These are phyloP conservation scores for Gracilariopsis chorda DNA, from an alignment of 23 red algal genomes.

Conservation along the genomic window DNA sequence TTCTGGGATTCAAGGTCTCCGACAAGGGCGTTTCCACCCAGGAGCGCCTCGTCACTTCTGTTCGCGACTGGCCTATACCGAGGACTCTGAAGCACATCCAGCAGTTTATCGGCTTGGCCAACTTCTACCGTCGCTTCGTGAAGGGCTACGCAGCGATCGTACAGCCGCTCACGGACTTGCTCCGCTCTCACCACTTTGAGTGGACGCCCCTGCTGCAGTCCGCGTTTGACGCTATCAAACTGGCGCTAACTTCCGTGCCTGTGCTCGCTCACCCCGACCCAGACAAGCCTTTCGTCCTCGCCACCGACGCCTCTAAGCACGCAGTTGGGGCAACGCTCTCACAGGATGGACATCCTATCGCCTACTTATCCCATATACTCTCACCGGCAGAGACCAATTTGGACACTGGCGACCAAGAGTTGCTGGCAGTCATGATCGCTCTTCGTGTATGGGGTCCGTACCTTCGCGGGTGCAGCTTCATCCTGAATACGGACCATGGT, in stretches of 20 bases:
- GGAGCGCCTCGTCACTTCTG: not conserved
- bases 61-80: not conserved
- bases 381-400: not conserved
- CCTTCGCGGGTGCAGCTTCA: not conserved
- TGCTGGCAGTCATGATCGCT: not conserved
- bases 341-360: not conserved
- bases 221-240: not conserved
- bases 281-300: not conserved
- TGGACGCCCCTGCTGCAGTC: too few species aligned
- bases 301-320: not conserved
- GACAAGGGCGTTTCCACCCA: not conserved
- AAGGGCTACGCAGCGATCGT: not conserved
- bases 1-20: not conserved
- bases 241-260: not conserved
- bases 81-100: not conserved
- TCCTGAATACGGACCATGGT: not conserved
- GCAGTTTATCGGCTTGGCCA: slow-evolving; percentile 1
- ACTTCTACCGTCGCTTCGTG: slow-evolving; percentile 35
- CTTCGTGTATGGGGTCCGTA: not conserved
- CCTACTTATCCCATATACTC: not conserved
- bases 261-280: not conserved
- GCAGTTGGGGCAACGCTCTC: slow-evolving; percentile 4
- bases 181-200: not conserved
- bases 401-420: slow-evolving; percentile 22
- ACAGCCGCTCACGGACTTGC: slow-evolving; percentile 5